Base-by-base conservation (phyloP, 225 moss, liverwort and hornwort genomes). In the Antitrichia curtipendula region DNA sequence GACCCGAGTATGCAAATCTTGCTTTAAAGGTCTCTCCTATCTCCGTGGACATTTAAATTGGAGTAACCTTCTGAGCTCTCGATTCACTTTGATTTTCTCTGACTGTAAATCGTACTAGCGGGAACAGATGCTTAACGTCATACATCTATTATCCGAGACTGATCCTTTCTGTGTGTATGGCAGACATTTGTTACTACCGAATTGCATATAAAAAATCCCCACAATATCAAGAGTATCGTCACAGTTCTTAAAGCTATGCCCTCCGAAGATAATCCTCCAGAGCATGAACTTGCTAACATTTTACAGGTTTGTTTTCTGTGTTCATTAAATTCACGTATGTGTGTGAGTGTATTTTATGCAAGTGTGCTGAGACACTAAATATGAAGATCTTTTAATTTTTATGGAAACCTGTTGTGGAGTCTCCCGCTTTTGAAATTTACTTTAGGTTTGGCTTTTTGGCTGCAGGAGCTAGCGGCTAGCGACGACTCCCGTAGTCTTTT, bases 161-260 rank as follows among this genome's bases (percentile, higher is more conserved):
- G 16, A 82, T 83, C 16, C 77, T 76, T 89, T 84, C 52, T 86
- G 71, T 90, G 91, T 70, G 52, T 66, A 75, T 90, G 80, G 52
- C 95, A 98, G 99, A 99, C 97, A 69, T 99, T 96, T 87, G 95
- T 97, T 81, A 99, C 97, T 61, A 93, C 97, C 62, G 99, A 99
- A 89, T 88, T 99, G 84, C 96, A 93, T 86, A 99, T 91, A 87
- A 95, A 94, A 91, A 97, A 95, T 86, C 93, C 92, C 57, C 99
- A 97, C 93, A 96, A 99, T 88, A 89, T 99, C 41, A 99, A 95
- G 92, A 95, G 96, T 89, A 96, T 97, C 75, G 87, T 95, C 62
- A 92, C 95, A 84, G 99, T 97, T 72, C 86, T 99, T 88, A 99
- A 96, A 86, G 97, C 99, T 43, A 96, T 99, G 99, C 96, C 94